Base-by-base conservation (phyloP, 106 monocot species). In the Hemerocallis citrina region DNA sequence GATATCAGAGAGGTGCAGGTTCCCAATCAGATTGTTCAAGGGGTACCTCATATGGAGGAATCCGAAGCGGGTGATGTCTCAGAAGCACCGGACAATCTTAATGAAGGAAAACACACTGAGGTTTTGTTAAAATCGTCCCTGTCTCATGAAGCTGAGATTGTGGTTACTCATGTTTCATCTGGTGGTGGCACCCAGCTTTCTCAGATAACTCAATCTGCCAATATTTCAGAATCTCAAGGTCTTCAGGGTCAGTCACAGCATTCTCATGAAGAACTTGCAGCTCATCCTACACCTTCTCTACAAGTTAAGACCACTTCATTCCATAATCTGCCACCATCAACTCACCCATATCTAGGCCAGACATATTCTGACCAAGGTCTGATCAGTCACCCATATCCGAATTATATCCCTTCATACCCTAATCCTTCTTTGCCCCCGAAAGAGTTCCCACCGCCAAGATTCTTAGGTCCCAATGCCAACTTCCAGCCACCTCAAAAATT, bases 401-500 rank as follows among this genome's bases (percentile, higher is more conserved):
- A 68, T 55, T 47, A 47, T 40, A 43, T 38, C 33, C 40, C 63
- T 48, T 14, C 27, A 31, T 9, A 38, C 52, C 68, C 43, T 6
- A 5, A 24, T 47, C 63, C 50, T 45, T 16, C 44, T 36, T 16
- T 25, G n/a, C 44, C 15, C 15, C 46, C 24, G 2, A 34, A 57
- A 57, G 63, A 50, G 14, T 40, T 57, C 34, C 50, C n/a, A 4
- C 57, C 66, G 13, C 16, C 67, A 22, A 65, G 24, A 14, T 22
- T 75, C 52, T 47, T 67, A 43, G 43, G 20, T 7, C 30, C 55
- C 35, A 70, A 42, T 45, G 28, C 34, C 29, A 64, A 72, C 27
- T 33, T 47, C 41, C 79, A 68, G 27, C 42, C 73, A 49, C 44
- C 72, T 70, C 75, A 58, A 34, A 20, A 31, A 55, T 51, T 47